Evolutionary conservation across 768 basidiomycete species (phyloP).

Genomic region (Psilocybe cyanescens): DNA sequence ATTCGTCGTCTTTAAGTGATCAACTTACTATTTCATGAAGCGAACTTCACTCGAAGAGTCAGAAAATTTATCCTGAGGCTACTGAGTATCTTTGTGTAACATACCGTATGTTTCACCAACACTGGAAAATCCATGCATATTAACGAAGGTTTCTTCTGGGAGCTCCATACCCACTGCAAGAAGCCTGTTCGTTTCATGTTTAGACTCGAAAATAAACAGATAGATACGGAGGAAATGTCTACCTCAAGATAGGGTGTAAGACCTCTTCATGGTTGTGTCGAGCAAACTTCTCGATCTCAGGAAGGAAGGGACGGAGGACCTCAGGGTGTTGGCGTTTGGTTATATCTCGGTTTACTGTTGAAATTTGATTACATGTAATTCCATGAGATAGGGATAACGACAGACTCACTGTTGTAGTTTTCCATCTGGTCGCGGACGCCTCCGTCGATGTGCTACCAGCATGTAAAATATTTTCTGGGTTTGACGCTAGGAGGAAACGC

Average conservation of each 20-base stretch:
- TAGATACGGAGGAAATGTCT: background rate
- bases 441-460: constrained; percentile 57
- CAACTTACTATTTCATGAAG: constrained; percentile 67
- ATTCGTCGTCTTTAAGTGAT: background rate
- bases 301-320: constrained; percentile 50
- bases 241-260: constrained; percentile 52
- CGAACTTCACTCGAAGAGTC: constrained; percentile 42
- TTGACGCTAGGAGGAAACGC: constrained; percentile 7
- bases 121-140: constrained; percentile 48
- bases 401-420: constrained; percentile 58
- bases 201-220: background rate
- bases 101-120: constrained; percentile 47
- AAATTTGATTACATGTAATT: background rate
- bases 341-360: constrained; percentile 53
- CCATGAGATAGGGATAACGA: background rate
- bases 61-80: background rate
- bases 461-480: background rate
- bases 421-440: constrained; percentile 70
- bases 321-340: constrained; percentile 52
- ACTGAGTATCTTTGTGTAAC: background rate
- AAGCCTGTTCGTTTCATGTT: constrained; percentile 33
- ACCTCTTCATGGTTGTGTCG: constrained; percentile 56
- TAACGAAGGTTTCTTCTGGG: constrained; percentile 53
- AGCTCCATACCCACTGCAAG: constrained; percentile 56
- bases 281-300: constrained; percentile 54